Evolutionary conservation across 2,329 filamentous ascomycete genomes (phyloP).

Genomic region (Fusarium burgessii): DNA sequence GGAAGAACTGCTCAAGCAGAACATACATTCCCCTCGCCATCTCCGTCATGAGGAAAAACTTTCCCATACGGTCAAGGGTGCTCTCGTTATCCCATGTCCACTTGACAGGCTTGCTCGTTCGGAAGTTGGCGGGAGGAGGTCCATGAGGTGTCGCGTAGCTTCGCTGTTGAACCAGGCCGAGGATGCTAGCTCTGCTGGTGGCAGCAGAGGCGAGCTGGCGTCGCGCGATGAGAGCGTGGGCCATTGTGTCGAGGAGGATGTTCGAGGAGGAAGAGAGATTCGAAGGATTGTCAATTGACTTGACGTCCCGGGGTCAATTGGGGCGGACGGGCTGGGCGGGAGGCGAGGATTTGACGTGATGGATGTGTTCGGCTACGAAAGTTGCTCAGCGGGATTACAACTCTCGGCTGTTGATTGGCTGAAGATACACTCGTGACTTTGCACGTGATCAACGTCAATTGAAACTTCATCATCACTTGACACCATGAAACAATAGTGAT

Average conservation of each 20-base stretch:
- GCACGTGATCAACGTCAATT: slow-evolving; percentile 47
- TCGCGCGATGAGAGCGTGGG: slow-evolving; percentile 52
- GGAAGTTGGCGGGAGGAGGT: slow-evolving; percentile 83
- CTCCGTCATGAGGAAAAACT: slow-evolving; percentile 95
- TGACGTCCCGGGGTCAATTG: slow-evolving; percentile 47
- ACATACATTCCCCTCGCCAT: slow-evolving; percentile 99
- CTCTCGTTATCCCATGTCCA: slow-evolving; percentile 86
- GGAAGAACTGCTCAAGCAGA: slow-evolving; percentile 96
- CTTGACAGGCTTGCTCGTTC: slow-evolving; percentile 76
- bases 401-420: slow-evolving; percentile 54
- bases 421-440: slow-evolving; percentile 37
- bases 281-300: slow-evolving; percentile 46
- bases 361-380: slow-evolving; percentile 48
- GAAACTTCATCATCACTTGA: neutral
- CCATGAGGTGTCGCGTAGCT: slow-evolving; percentile 78
- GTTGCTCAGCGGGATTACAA: slow-evolving; percentile 57
- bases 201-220: slow-evolving; percentile 50
- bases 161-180: slow-evolving; percentile 48
- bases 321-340: slow-evolving; percentile 39
- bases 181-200: slow-evolving; percentile 31
- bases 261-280: slow-evolving; percentile 20
- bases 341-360: slow-evolving; percentile 48
- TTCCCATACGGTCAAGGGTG: slow-evolving; percentile 84
- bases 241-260: slow-evolving; percentile 46
- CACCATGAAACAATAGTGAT: slow-evolving; percentile 1